Percentiles rank a stretch among this genome's conserved stretches.
Evolutionary conservation across 768 basidiomycete genomes (phyloP).

Genomic region (Crepidotus variabilis): DNA sequence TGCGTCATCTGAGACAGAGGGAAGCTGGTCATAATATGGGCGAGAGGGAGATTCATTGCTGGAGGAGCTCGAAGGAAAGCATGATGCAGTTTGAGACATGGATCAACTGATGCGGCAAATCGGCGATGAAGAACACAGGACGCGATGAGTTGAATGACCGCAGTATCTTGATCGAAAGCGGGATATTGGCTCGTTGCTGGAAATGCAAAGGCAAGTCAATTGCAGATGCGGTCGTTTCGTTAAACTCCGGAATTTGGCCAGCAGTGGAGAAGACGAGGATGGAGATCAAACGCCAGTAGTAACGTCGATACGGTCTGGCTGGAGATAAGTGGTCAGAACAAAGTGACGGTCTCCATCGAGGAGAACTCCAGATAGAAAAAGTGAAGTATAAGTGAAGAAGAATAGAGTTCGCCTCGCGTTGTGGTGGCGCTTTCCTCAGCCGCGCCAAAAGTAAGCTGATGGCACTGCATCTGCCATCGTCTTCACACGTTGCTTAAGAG

Average conservation of each 20-base stretch:
- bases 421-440: background rate
- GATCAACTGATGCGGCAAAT: background rate
- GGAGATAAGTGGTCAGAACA: background rate
- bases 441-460: background rate
- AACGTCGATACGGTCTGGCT: too few species aligned
- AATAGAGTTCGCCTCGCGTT: background rate
- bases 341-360: background rate
- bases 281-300: background rate
- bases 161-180: background rate
- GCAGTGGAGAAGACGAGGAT: background rate
- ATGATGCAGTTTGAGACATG: background rate
- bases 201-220: background rate
- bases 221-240: background rate
- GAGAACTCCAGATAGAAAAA: background rate
- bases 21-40: background rate
- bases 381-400: background rate
- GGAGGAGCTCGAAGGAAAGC: background rate
- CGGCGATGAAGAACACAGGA: background rate
- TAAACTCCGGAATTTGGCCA: background rate
- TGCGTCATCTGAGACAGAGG: background rate
- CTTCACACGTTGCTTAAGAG: constrained; percentile 13
- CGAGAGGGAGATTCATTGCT: background rate
- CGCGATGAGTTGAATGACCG: background rate
- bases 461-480: constrained; percentile 5
- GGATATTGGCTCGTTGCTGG: background rate